Conservation (phyloP, 768 basidiomycete species). For the Terana coerulea region DNA sequence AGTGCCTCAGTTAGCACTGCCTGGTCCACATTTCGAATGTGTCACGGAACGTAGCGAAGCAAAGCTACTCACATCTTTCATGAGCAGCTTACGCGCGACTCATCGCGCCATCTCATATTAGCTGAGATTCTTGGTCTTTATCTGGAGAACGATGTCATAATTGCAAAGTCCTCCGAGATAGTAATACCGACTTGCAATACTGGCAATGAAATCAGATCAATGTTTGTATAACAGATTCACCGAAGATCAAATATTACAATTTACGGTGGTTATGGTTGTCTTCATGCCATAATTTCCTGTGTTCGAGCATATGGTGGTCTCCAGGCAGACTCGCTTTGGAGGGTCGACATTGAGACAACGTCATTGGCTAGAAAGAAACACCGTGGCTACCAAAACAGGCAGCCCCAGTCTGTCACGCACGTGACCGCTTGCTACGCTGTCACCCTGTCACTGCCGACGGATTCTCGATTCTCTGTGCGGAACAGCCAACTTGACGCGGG, state of each 20-base stretch:
- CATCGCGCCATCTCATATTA: too few relatives aligned
- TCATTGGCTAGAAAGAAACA: not conserved
- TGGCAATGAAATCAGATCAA: too few relatives aligned
- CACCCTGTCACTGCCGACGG: not conserved
- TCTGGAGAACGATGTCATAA: too few relatives aligned
- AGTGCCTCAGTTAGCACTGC: not conserved
- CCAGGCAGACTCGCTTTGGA: not conserved
- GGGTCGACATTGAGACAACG: not conserved
- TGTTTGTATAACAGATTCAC: too few relatives aligned
- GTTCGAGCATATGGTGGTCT: not conserved
- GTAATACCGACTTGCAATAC: too few relatives aligned
- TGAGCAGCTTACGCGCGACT: not conserved
- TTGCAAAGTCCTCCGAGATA: too few relatives aligned
- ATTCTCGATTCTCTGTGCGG: not conserved
- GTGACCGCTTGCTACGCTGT: not conserved
- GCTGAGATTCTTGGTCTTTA: too few relatives aligned
- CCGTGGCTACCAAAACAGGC: not conserved
- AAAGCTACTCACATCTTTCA: not conserved
- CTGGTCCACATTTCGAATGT: not conserved
- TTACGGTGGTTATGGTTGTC: too few relatives aligned
- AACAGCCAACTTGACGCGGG: constrained; percentile 1
- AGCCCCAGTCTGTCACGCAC: not conserved
- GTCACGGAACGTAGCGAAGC: not conserved
- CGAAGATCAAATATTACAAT: too few relatives aligned
- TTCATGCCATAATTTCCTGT: too few relatives aligned